A percentile compares a stretch with the other conserved stretches of the same genome.
Evolutionary conservation across 768 basidiomycete species (phyloP).

Genomic region (Chalciporus sphaerocephalus): DNA sequence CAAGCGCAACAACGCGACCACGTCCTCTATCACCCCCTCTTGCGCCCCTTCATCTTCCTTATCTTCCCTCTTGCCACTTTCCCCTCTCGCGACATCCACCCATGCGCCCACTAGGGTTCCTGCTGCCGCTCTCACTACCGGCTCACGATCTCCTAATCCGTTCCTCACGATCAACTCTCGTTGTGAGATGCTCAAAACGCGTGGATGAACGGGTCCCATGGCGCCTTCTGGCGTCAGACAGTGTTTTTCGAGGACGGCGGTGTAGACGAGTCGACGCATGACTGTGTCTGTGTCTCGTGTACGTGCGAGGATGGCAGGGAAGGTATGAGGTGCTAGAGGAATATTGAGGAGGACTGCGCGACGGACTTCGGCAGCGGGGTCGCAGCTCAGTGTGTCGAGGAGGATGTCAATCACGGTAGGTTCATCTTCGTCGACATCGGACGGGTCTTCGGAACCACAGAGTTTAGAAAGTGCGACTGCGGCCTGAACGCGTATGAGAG

Average conservation of each 20-base stretch:
- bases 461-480: constrained; percentile 77
- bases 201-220: constrained; percentile 60
- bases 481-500: constrained; percentile 71
- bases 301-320: constrained; percentile 67
- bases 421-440: constrained; percentile 47
- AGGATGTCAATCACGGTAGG: constrained; percentile 54
- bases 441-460: constrained; percentile 60
- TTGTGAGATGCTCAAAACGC: constrained; percentile 62
- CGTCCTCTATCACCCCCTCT: constrained; percentile 25
- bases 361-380: constrained; percentile 83
- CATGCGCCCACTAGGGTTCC: constrained; percentile 68
- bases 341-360: constrained; percentile 72
- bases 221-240: constrained; percentile 31
- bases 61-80: constrained; percentile 31
- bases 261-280: constrained; percentile 72
- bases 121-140: constrained; percentile 65
- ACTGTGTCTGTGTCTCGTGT: constrained; percentile 75
- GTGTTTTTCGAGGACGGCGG: constrained; percentile 47
- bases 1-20: constrained; percentile 48
- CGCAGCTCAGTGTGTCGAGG: constrained; percentile 61
- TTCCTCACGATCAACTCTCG: constrained; percentile 74
- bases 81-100: constrained; percentile 55
- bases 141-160: constrained; percentile 85
- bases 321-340: constrained; percentile 47
- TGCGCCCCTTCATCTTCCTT: constrained; percentile 30